A percentile compares a stretch with the other conserved stretches of the same genome.
phyloP scores from a whole-genome alignment of 2,329 filamentous ascomycete species.

The Colletotrichum camelliae region DNA sequence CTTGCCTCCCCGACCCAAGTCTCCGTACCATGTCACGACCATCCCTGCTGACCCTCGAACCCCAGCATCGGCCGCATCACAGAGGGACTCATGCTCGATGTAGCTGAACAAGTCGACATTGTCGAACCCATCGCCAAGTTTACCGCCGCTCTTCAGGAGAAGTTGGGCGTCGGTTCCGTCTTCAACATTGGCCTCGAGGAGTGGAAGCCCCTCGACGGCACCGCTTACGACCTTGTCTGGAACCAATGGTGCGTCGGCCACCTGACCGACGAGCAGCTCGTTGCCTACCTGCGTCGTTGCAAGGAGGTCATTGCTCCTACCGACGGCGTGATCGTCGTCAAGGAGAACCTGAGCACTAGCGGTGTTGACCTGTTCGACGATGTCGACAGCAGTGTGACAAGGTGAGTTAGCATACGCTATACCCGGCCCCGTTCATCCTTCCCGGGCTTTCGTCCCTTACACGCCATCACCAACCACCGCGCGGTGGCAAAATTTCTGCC shows the following conservation, averaged over 20 bases:
- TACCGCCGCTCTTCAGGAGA: conserved; percentile 64
- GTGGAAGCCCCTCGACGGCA: conserved; percentile 58
- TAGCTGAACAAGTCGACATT: conserved; percentile 78
- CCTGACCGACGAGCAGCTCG: conserved; percentile 75
- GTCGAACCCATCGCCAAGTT: conserved; percentile 88
- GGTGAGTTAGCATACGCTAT: background rate
- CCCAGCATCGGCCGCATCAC: conserved; percentile 82
- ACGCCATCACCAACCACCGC: background rate
- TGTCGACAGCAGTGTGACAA: conserved; percentile 21
- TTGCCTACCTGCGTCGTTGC: conserved; percentile 70
- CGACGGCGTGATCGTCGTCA: conserved; percentile 40
- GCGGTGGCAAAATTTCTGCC: background rate
- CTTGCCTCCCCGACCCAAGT: conserved; percentile 7
- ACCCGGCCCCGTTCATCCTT: background rate
- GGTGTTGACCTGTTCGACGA: conserved; percentile 62
- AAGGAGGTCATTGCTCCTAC: conserved; percentile 40
- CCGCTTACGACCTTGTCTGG: conserved; percentile 82
- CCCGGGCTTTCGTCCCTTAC: background rate
- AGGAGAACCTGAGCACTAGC: conserved; percentile 73
- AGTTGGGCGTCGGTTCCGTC: conserved; percentile 65
- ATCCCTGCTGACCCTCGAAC: conserved; percentile 5
- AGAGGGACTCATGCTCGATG: conserved; percentile 72
- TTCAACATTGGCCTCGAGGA: conserved; percentile 77
- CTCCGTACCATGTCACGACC: background rate
- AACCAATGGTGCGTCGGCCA: conserved; percentile 91